Base-by-base conservation (phyloP, 805 yeast genomes). In the Cyberlindnera euphorbiiphila region DNA sequence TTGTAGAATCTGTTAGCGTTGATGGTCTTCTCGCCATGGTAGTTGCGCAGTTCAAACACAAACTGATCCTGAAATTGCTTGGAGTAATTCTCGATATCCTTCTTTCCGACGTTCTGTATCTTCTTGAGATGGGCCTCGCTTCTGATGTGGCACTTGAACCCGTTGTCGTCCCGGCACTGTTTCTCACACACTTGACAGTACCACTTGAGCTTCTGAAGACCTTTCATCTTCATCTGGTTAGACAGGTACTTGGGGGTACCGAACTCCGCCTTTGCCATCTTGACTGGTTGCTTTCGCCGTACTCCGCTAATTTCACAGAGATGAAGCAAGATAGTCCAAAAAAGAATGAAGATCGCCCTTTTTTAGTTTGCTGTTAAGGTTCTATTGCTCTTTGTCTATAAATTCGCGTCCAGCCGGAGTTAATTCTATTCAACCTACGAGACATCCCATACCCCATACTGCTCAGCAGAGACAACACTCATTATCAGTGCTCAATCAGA, bases 151-250 rank as follows among this genome's bases (percentile, higher is more conserved):
- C 91, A 83, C 52, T 84, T 82, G 66, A 85, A 93, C 18, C 98
- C 99, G 62, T 93, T 91, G 45, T 85, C 95, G 58, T 94, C 99
- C 38, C 97, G 66, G 58, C 98, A 89, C 62, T 93, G 99, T 54
- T 91, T 87, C 56, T 72, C 76, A 54, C 99, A 93, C 3, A 86
- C 71, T 58, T 83, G 98, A 60, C 99, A 93, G 61, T 88, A 94
- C 71, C 77, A 91, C 43, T 77, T 71, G 36, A 93, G 73, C 54
- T 85, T 80, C 61, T 89, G 97, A 18, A 89, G 76, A 2, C 98
- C 98, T 32, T 75, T 69, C 18, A 86, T 77, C 62, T 85, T 85
- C 71, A 85, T 72, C 58, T 81, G 78, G 52, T 85, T 86, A 21
- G 91, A 72, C 34, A 82, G 65, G 57, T 75, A 76, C 56, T 83